phyloP scores from a whole-genome alignment of 495 filamentous ascomycete species.

The Chaetomium fimeti region DNA sequence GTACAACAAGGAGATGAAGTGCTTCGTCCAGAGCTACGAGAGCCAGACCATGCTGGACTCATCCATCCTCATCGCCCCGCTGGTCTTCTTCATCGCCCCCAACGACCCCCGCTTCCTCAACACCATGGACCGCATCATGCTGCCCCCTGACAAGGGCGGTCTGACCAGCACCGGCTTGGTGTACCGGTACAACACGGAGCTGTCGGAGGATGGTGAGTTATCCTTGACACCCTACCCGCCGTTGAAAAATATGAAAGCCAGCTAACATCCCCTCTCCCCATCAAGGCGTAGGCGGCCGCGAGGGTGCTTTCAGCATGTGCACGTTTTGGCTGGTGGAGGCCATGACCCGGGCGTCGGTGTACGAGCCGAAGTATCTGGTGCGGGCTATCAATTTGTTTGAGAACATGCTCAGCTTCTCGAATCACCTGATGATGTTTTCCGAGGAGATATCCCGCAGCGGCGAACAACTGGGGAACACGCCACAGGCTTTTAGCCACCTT shows the following conservation, averaged over 20 bases:
- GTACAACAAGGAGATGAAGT: slow-evolving; percentile 61
- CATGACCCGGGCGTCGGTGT: slow-evolving; percentile 65
- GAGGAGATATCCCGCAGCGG: slow-evolving; percentile 70
- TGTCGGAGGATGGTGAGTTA: slow-evolving; percentile 62
- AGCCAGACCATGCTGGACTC: slow-evolving; percentile 64
- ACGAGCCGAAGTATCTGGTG: slow-evolving; percentile 61
- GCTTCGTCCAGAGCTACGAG: slow-evolving; percentile 72
- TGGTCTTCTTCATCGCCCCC: slow-evolving; percentile 72
- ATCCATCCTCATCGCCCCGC: slow-evolving; percentile 66
- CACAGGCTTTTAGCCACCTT: slow-evolving; percentile 71
- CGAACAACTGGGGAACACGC: slow-evolving; percentile 70
- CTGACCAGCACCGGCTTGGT: slow-evolving; percentile 68
- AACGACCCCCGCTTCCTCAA: slow-evolving; percentile 70
- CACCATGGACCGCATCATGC: slow-evolving; percentile 65
- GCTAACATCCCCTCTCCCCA: background rate
- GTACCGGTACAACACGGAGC: slow-evolving; percentile 65
- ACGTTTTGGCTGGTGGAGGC: slow-evolving; percentile 77
- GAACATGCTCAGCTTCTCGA: slow-evolving; percentile 69
- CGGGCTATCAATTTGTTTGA: slow-evolving; percentile 68
- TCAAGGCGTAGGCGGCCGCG: slow-evolving; percentile 65
- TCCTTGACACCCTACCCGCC: background rate
- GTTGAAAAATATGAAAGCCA: too few relatives aligned
- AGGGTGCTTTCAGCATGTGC: slow-evolving; percentile 77
- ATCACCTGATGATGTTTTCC: slow-evolving; percentile 72
- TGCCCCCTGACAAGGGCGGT: slow-evolving; percentile 67